phyloP scores from a whole-genome alignment of 345 rosid species.

The Euphorbia pulcherrima region DNA sequence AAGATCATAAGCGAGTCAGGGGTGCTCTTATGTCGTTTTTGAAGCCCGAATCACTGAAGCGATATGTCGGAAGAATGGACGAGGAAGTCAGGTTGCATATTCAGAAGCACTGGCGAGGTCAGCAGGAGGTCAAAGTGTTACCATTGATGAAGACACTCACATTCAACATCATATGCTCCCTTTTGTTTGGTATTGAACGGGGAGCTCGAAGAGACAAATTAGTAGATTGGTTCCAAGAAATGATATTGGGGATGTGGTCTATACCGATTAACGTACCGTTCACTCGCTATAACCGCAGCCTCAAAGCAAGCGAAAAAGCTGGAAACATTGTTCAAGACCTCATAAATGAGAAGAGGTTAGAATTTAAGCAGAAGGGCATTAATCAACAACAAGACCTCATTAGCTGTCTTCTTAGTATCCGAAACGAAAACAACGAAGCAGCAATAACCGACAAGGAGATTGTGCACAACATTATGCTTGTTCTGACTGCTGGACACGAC shows the following conservation, averaged over 20 bases:
- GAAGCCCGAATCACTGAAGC: constrained; percentile 56
- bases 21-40: constrained; percentile 39
- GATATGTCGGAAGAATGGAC: constrained; percentile 47
- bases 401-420: constrained; percentile 37
- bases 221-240: constrained; percentile 25
- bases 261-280: constrained; percentile 45
- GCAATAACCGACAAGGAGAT: constrained; percentile 45
- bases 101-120: constrained; percentile 39
- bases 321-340: constrained; percentile 30
- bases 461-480: constrained; percentile 41
- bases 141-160: constrained; percentile 49
- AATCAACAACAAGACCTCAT: constrained; percentile 40
- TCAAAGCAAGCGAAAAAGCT: constrained; percentile 35
- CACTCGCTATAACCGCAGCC: constrained; percentile 43
- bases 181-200: constrained; percentile 42
- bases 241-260: constrained; percentile 48
- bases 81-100: constrained; percentile 45
- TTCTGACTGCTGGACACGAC: constrained; percentile 60
- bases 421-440: constrained; percentile 10
- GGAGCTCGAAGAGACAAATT: constrained; percentile 34
- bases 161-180: constrained; percentile 47
- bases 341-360: constrained; percentile 33
- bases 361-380: constrained; percentile 28
- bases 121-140: constrained; percentile 38
- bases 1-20: constrained; percentile 48